Conservation (phyloP, 2,329 filamentous ascomycete species). For the Pezicula neosporulosa region DNA sequence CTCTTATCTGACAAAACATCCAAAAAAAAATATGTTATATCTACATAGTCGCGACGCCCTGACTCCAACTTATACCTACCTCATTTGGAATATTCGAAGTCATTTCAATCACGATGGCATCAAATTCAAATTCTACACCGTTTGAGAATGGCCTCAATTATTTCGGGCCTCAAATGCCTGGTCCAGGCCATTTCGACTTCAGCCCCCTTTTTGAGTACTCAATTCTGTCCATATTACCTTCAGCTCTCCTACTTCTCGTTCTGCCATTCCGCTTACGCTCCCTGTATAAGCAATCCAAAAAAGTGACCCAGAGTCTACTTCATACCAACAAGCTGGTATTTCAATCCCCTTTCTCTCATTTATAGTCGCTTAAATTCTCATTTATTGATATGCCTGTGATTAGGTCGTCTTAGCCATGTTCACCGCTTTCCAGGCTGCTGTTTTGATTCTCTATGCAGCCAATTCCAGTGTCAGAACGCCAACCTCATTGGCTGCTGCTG, state of each 20-base stretch:
- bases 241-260: slow-evolving; percentile 5
- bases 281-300: slow-evolving; percentile 5
- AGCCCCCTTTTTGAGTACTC: slow-evolving; percentile 6
- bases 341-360: background rate
- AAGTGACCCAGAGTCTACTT: slow-evolving; percentile 5
- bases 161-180: no score
- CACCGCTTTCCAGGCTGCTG: slow-evolving; percentile 4
- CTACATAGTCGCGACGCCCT: no score
- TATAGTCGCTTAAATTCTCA: background rate
- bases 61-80: no score
- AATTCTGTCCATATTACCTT: slow-evolving; percentile 6
- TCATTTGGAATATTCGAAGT: no score
- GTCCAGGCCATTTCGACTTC: no score
- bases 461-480: slow-evolving; percentile 2
- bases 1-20: no score
- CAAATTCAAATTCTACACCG: no score
- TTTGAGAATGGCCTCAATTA: no score
- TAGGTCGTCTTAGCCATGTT: slow-evolving; percentile 20
- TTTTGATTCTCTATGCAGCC: slow-evolving; percentile 4
- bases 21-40: no score
- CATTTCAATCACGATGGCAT: no score
- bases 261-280: slow-evolving; percentile 5
- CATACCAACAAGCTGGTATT: slow-evolving; percentile 10
- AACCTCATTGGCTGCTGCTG: slow-evolving; percentile 9
- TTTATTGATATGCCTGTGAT: background rate